These are phyloP conservation scores for Colletotrichum sp. DNA, from an alignment of 2,329 filamentous ascomycete genomes.

Conservation along the genomic window DNA sequence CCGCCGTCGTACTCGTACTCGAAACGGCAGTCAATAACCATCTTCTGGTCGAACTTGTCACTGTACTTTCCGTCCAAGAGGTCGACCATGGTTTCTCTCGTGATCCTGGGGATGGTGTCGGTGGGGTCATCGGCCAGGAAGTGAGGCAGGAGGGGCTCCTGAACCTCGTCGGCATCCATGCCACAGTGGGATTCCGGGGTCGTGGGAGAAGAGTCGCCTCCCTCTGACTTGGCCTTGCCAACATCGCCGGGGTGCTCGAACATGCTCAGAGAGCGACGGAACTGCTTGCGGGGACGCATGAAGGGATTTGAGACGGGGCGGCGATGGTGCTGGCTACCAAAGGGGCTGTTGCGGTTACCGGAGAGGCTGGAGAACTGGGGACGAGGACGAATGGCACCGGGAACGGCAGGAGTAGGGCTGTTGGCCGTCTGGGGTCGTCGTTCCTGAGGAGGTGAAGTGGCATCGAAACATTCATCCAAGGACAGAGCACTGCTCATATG, in stretches of 20 bases:
- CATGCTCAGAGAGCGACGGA: slow-evolving; percentile 94
- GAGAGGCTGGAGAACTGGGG: slow-evolving; percentile 67
- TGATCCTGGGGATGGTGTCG: slow-evolving; percentile 88
- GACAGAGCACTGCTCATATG: slow-evolving; percentile 61
- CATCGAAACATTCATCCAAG: slow-evolving; percentile 79
- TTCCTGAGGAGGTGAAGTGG: slow-evolving; percentile 75
- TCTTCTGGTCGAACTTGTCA: slow-evolving; percentile 76
- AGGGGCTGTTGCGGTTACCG: slow-evolving; percentile 74
- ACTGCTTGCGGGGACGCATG: slow-evolving; percentile 82
- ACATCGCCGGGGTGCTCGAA: slow-evolving; percentile 91
- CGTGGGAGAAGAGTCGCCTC: slow-evolving; percentile 53
- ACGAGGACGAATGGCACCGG: slow-evolving; percentile 66
- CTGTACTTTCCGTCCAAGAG: slow-evolving; percentile 86
- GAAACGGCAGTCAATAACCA: slow-evolving; percentile 95
- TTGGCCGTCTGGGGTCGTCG: slow-evolving; percentile 64
- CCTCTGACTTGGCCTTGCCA: slow-evolving; percentile 74
- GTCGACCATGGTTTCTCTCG: slow-evolving; percentile 79
- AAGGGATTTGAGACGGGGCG: slow-evolving; percentile 71
- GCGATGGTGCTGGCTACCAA: slow-evolving; percentile 71
- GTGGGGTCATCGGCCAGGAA: slow-evolving; percentile 80
- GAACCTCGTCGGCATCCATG: slow-evolving; percentile 81
- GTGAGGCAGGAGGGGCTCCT: slow-evolving; percentile 79
- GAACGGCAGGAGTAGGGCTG: slow-evolving; percentile 58
- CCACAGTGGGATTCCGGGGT: slow-evolving; percentile 66
- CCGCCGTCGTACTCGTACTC: slow-evolving; percentile 98